These are phyloP conservation scores for Begonia peltatifolia DNA, from an alignment of 306 rosid genomes.

Conservation along the genomic window DNA sequence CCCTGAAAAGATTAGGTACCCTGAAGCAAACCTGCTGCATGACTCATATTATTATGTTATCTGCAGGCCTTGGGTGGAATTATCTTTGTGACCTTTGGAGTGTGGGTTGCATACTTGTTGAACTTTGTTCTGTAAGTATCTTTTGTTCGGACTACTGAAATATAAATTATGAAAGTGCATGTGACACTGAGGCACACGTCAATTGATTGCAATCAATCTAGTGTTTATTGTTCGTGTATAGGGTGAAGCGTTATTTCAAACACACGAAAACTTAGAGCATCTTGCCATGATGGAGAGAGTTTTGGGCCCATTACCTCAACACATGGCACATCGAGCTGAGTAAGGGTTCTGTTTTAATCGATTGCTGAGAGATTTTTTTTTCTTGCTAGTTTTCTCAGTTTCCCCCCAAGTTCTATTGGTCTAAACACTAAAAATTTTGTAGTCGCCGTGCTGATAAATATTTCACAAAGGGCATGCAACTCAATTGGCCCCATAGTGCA, in stretches of 20 bases:
- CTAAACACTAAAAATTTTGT: background rate
- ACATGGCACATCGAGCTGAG: constrained; percentile 30
- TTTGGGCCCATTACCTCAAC: constrained; percentile 35
- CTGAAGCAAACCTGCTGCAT: too few species aligned
- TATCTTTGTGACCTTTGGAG: constrained; percentile 53
- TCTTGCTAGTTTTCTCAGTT: too few species aligned
- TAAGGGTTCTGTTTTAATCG: constrained; percentile 10
- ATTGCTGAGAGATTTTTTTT: too few species aligned
- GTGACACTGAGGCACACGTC: too few species aligned
- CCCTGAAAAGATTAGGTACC: background rate
- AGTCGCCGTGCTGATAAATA: constrained; percentile 33
- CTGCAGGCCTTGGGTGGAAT: constrained; percentile 44
- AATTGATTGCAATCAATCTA: too few species aligned
- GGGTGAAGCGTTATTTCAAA: constrained; percentile 39
- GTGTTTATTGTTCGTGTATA: constrained; percentile 10
- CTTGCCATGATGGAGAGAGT: constrained; percentile 49
- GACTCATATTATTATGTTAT: too few species aligned
- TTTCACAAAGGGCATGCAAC: constrained; percentile 17
- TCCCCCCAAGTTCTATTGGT: too few species aligned
- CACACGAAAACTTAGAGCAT: constrained; percentile 40
- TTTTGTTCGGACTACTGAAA: background rate
- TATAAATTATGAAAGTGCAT: too few species aligned
- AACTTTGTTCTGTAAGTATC: constrained; percentile 41
- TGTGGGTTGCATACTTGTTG: constrained; percentile 44
- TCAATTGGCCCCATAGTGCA: constrained; percentile 38